A percentile compares a stretch with the other conserved stretches of the same genome.
Conservation (phyloP, 2,329 filamentous ascomycete species). For the Claviceps lovelessii region DNA sequence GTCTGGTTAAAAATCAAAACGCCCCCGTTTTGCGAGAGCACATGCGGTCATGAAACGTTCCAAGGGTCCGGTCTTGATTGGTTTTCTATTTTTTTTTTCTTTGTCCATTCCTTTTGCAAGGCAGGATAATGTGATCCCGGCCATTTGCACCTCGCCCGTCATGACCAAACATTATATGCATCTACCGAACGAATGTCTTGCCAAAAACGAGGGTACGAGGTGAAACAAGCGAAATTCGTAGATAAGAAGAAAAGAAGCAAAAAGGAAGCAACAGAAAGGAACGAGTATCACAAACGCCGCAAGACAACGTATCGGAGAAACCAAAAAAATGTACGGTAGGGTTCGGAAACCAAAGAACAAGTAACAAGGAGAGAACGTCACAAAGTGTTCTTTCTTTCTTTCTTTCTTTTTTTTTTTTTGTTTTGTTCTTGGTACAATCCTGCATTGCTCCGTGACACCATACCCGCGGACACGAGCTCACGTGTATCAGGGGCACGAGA, state of each 20-base stretch:
- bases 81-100: background rate
- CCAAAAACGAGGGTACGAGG: too few species aligned
- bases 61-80: background rate
- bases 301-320: background rate
- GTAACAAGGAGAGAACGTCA: background rate
- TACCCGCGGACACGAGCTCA: background rate
- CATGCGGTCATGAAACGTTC: background rate
- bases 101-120: background rate
- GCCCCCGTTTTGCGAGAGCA: background rate
- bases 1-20: background rate
- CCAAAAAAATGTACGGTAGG: background rate
- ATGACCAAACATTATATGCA: background rate
- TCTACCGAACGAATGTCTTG: too few species aligned
- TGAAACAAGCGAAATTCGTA: too few species aligned
- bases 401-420: too few species aligned
- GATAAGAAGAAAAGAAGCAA: too few species aligned
- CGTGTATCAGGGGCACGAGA: conserved; percentile 1
- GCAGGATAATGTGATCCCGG: too few species aligned
- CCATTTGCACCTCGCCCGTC: too few species aligned
- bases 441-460: background rate
- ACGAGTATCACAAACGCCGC: background rate
- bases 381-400: too few species aligned
- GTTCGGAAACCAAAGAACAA: background rate
- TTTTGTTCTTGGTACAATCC: background rate
- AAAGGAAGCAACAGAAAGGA: too few species aligned